These are phyloP conservation scores for Lecanosticta acicola DNA, from an alignment of 2,329 filamentous ascomycete species.

Conservation along the genomic window DNA sequence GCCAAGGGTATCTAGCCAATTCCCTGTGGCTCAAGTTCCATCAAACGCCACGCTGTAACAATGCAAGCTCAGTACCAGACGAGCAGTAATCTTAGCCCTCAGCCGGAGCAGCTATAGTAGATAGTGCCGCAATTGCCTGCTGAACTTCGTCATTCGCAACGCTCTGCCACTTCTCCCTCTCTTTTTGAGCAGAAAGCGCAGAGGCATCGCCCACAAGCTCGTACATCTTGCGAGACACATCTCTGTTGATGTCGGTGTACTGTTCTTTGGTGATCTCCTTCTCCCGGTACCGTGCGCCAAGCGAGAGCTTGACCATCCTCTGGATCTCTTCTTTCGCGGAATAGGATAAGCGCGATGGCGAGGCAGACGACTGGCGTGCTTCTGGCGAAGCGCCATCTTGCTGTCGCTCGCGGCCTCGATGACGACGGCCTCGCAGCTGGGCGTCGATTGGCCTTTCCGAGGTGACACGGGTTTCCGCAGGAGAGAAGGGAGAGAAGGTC, in stretches of 20 bases:
- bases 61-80: neutral
- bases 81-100: neutral
- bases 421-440: constrained; percentile 19
- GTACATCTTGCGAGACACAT: constrained; percentile 83
- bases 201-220: constrained; percentile 53
- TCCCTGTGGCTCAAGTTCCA: neutral
- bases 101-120: neutral
- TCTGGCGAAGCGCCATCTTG: constrained; percentile 23
- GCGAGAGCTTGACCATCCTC: constrained; percentile 73
- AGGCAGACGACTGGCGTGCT: constrained; percentile 23
- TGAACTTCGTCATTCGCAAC: constrained; percentile 74
- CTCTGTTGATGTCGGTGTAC: constrained; percentile 86
- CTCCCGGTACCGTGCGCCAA: constrained; percentile 77
- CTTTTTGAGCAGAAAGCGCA: constrained; percentile 56
- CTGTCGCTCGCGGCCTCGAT: constrained; percentile 15
- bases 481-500: constrained; percentile 64
- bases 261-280: constrained; percentile 79
- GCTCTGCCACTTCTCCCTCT: constrained; percentile 65
- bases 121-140: constrained; percentile 51
- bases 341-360: constrained; percentile 55
- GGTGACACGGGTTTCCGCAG: constrained; percentile 31
- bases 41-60: neutral
- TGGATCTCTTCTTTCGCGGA: constrained; percentile 85
- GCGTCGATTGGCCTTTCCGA: constrained; percentile 6
- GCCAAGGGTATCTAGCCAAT: neutral